Evolutionary conservation across 441 rosid species (phyloP).

Genomic region (Aleurites moluccanus): DNA sequence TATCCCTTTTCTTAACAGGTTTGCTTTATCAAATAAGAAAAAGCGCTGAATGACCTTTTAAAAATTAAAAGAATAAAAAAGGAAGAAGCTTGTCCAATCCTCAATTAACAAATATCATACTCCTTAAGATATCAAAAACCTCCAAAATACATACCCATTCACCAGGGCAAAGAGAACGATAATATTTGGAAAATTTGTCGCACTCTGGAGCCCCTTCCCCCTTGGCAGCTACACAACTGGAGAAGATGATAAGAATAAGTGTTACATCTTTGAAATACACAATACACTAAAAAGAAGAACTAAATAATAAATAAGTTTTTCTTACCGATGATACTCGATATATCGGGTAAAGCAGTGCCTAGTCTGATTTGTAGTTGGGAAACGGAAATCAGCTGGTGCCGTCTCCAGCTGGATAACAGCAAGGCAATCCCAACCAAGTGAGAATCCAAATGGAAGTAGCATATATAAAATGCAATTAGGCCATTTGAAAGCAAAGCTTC

Average conservation of each 20-base stretch:
- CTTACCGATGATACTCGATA: slow-evolving; percentile 87
- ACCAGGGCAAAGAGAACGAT: slow-evolving; percentile 91
- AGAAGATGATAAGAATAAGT: slow-evolving; percentile 22
- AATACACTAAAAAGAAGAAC: neutral
- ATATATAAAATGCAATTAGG: neutral
- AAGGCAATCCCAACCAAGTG: slow-evolving; percentile 21
- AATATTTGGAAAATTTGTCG: slow-evolving; percentile 85
- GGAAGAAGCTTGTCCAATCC: too few species aligned
- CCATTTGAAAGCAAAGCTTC: neutral
- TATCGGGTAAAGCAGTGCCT: slow-evolving; percentile 95
- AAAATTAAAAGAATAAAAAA: too few species aligned
- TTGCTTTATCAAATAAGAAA: too few species aligned
- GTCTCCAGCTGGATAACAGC: slow-evolving; percentile 69
- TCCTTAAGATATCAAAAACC: neutral
- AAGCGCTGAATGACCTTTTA: too few species aligned
- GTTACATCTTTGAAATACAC: neutral
- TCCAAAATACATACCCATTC: slow-evolving; percentile 76
- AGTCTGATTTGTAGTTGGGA: slow-evolving; percentile 94
- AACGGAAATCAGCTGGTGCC: slow-evolving; percentile 96
- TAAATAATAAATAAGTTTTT: neutral
- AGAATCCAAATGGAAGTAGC: slow-evolving; percentile 20
- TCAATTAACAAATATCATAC: neutral
- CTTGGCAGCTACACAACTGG: slow-evolving; percentile 85
- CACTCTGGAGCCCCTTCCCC: slow-evolving; percentile 95
- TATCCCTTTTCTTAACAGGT: too few species aligned